Evolutionary conservation across 805 yeast genomes (phyloP).

Genomic region (Jamesozyma gamospora): DNA sequence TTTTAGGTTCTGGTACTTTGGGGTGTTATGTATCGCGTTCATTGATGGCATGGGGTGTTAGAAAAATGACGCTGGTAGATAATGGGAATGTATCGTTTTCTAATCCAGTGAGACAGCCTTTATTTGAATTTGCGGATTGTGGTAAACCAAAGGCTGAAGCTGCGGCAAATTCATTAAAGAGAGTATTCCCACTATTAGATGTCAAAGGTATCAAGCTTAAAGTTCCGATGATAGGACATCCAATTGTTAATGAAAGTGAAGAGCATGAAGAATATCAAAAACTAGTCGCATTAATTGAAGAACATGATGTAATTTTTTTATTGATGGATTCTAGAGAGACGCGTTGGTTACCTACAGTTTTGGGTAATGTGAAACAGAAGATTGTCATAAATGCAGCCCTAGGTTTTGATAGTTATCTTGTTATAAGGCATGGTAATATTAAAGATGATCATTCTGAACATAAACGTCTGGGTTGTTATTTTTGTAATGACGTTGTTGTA

Average conservation of each 20-base stretch:
- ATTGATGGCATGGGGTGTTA: slow-evolving; percentile 89
- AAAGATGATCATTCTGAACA: slow-evolving; percentile 4
- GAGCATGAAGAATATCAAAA: slow-evolving; percentile 44
- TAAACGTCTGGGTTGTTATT: slow-evolving; percentile 78
- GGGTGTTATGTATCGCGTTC: slow-evolving; percentile 88
- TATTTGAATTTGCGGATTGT: slow-evolving; percentile 76
- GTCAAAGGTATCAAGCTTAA: slow-evolving; percentile 55
- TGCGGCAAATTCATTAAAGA: slow-evolving; percentile 65
- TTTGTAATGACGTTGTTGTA: slow-evolving; percentile 91
- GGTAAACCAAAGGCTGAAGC: slow-evolving; percentile 67
- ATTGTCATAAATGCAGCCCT: slow-evolving; percentile 84
- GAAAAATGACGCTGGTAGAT: slow-evolving; percentile 79
- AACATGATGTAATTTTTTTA: slow-evolving; percentile 69
- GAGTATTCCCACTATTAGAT: slow-evolving; percentile 69
- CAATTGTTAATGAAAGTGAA: slow-evolving; percentile 45
- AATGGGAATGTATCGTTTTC: slow-evolving; percentile 82
- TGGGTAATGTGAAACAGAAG: slow-evolving; percentile 58
- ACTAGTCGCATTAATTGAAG: slow-evolving; percentile 43
- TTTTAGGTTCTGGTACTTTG: slow-evolving; percentile 93
- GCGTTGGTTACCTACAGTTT: slow-evolving; percentile 92
- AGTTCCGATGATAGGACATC: slow-evolving; percentile 96
- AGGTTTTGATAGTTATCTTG: slow-evolving; percentile 89
- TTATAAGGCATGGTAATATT: slow-evolving; percentile 78
- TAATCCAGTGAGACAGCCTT: slow-evolving; percentile 91
- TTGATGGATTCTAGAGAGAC: slow-evolving; percentile 93